These are phyloP conservation scores for Plectosphaerella plurivora DNA, from an alignment of 2,329 filamentous ascomycete genomes.

Conservation along the genomic window DNA sequence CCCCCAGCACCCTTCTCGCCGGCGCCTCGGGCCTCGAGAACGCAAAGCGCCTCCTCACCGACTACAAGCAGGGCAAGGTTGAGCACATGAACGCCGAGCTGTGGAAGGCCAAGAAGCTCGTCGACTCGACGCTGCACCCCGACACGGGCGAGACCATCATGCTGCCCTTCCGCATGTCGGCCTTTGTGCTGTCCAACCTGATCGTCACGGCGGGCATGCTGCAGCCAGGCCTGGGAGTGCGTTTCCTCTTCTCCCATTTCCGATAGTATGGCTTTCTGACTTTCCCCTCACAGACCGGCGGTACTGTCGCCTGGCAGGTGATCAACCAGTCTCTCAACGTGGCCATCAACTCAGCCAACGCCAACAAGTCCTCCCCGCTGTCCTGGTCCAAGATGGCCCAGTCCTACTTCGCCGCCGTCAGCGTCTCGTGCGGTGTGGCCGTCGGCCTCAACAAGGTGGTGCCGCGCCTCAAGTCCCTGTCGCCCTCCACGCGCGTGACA, in stretches of 20 bases:
- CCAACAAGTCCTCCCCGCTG: conserved; percentile 93
- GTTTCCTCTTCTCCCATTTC: conserved; percentile 13
- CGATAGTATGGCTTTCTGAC: conserved; percentile 2
- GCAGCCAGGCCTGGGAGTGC: conserved; percentile 74
- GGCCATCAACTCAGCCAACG: conserved; percentile 94
- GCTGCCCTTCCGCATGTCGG: conserved; percentile 96
- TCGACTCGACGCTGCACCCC: conserved; percentile 93
- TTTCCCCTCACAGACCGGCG: conserved; percentile 55
- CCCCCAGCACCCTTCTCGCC: conserved; percentile 76
- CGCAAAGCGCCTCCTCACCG: conserved; percentile 75
- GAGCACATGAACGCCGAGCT: conserved; percentile 81
- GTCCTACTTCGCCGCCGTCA: conserved; percentile 88
- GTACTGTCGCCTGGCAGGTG: conserved; percentile 91
- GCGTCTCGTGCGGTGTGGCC: conserved; percentile 89
- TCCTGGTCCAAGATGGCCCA: conserved; percentile 75
- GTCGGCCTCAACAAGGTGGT: conserved; percentile 88
- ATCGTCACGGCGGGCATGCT: conserved; percentile 97
- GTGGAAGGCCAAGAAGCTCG: conserved; percentile 94
- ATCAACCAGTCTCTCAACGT: conserved; percentile 98
- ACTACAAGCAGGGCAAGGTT: conserved; percentile 82
- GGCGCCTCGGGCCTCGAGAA: conserved; percentile 73
- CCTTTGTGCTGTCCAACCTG: conserved; percentile 88
- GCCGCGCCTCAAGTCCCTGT: conserved; percentile 72
- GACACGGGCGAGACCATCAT: conserved; percentile 92
- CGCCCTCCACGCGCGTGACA: conserved; percentile 69